Evolutionary conservation across 805 yeast species (phyloP), one percentile per base, ranked within the genome.

Genomic region (Starmera dryadoides): DNA sequence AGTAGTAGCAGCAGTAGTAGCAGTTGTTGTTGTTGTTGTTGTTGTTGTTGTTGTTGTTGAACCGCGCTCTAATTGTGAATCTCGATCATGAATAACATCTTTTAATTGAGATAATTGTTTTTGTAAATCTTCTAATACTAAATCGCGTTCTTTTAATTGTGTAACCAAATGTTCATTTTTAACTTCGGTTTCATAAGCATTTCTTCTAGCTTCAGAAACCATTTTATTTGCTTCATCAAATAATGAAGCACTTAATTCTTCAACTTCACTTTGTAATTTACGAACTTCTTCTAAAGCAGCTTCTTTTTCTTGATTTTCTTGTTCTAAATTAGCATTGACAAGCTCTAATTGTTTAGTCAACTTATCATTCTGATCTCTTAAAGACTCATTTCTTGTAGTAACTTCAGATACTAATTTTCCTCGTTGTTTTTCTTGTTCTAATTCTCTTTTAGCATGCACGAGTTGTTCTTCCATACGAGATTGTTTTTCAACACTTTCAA

Each of bases 181-280:
- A 36, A 74, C 59, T 48, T 79, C 77, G 44, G 68, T 68, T 26
- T 75, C 77, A 52, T 79, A 71, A 5, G 80, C 73, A 41, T 81
- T 83, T 38, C 77, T 69, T 43, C 85, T 75, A 0, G 95, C 95
- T 44, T 79, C 76, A 36, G 82, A 77, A 6, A 86, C 96, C 86
- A 86, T 85, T 36, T 73, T 71, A 55, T 86, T 86, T 12, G 96
- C 96, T 54, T 87, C 93, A 45, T 77, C 82, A 54, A 86, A 86
- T 25, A 86, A 62, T 1, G 88, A 77, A 2, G 81, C 86, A 1
- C 88, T 76, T 35, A 86, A 61, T 30, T 86, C 95, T 53, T 85
- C 93, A 29, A 86, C 83, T 55, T 86, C 96, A 25, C 70, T 75
- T 44, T 81, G 75, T 37, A 86, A 60, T 42, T 72, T 69, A 34